Conservation (phyloP, 2,329 filamentous ascomycete genomes). For the Colletotrichum sp. region DNA sequence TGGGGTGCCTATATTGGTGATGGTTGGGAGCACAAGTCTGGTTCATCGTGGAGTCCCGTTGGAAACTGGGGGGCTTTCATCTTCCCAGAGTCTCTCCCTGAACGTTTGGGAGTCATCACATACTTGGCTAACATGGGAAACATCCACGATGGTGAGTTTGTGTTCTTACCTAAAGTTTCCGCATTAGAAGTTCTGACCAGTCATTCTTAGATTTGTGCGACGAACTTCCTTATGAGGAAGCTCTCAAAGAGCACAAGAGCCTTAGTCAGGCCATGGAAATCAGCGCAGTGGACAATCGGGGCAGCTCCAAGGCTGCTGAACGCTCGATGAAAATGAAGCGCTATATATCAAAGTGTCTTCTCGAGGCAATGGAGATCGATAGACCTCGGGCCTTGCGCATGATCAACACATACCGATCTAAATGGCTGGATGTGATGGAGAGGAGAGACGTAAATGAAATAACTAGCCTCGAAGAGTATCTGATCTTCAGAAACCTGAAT, state of each 20-base stretch:
- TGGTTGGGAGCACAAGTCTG: background rate
- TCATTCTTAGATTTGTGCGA: background rate
- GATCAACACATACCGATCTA: background rate
- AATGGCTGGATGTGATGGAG: conserved; percentile 7
- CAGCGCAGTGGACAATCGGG: background rate
- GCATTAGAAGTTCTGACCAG: background rate
- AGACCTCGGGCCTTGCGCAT: background rate
- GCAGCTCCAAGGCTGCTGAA: background rate
- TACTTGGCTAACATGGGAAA: conserved; percentile 5
- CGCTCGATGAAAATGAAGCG: background rate
- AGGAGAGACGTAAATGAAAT: background rate
- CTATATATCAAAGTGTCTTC: background rate
- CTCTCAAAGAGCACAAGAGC: background rate
- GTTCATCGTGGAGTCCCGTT: background rate
- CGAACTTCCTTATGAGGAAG: background rate
- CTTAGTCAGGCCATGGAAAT: background rate
- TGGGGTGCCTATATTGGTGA: background rate
- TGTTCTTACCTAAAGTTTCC: background rate
- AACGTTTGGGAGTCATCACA: background rate
- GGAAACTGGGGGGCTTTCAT: conserved; percentile 10
- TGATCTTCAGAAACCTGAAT: background rate
- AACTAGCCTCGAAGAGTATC: background rate
- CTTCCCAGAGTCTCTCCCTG: background rate
- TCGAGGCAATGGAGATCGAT: background rate
- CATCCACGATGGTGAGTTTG: background rate